A percentile compares a stretch with the other conserved stretches of the same genome.
phyloP scores from a whole-genome alignment of 148 eudicot genomes.

The Mesembryanthemum crystallinum region DNA sequence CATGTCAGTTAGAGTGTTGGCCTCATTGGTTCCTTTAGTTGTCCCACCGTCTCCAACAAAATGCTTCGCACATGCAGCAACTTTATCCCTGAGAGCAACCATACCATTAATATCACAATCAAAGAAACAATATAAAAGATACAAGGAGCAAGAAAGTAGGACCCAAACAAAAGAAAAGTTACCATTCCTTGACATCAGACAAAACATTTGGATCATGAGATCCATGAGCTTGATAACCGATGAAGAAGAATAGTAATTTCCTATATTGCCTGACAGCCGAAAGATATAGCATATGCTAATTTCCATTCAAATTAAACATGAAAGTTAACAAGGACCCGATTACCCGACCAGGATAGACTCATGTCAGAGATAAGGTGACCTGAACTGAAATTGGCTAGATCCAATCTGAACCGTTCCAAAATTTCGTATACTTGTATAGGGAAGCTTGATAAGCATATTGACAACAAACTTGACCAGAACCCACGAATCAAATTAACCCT shows the following conservation, averaged over 20 bases:
- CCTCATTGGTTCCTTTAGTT: slow-evolving; percentile 62
- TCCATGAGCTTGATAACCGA: no score
- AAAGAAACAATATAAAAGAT: neutral
- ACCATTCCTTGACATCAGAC: neutral
- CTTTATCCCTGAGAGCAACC: slow-evolving; percentile 56
- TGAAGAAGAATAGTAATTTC: neutral
- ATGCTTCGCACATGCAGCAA: slow-evolving; percentile 86
- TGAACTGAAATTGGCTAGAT: no score
- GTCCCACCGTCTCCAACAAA: slow-evolving; percentile 96
- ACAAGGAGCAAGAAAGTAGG: neutral
- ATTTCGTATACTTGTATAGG: no score
- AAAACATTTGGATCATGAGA: neutral
- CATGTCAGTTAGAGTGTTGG: slow-evolving; percentile 57
- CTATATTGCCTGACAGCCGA: neutral
- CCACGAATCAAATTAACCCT: no score
- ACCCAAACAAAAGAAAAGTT: neutral
- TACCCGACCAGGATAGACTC: no score
- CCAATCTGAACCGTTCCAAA: no score
- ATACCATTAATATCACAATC: neutral
- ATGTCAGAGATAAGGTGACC: no score
- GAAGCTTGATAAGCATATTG: no score
- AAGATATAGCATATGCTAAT: no score
- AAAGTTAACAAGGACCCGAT: no score
- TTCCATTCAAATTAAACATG: no score
- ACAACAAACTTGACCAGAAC: no score